Evolutionary conservation across 108 stramenopile genomes (phyloP).

Genomic region (Nitzschia sp.): DNA sequence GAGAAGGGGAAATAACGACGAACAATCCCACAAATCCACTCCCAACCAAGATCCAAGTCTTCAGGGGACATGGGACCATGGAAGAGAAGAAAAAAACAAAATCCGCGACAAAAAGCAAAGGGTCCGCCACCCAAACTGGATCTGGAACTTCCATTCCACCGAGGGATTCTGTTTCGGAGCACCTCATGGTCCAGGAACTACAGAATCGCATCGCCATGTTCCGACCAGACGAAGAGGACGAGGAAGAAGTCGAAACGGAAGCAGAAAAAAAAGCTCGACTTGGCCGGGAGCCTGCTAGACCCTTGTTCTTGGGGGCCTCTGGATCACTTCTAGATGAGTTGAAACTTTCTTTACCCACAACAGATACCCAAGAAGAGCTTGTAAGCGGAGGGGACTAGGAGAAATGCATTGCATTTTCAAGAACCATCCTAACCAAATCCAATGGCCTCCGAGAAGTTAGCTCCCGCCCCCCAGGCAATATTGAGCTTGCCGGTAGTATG

Average conservation of each 20-base stretch:
- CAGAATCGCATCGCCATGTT: constrained; percentile 23
- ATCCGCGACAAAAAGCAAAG: not conserved
- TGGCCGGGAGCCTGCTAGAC: constrained; percentile 5
- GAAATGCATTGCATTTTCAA: no score
- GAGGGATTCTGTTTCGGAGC: constrained; percentile 28
- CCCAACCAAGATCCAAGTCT: constrained; percentile 22
- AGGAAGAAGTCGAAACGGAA: constrained; percentile 1
- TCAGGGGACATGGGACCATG: constrained; percentile 12
- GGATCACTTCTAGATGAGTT: constrained; percentile 28
- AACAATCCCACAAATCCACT: constrained; percentile 3
- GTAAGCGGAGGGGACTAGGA: no score
- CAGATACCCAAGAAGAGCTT: no score
- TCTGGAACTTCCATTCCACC: not conserved
- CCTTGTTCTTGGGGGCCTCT: constrained; percentile 34
- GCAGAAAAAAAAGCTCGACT: not conserved
- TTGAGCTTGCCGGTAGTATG: no score
- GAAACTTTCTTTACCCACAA: constrained; percentile 11
- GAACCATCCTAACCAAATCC: no score
- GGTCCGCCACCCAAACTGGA: no score
- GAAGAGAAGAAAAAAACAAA: not conserved
- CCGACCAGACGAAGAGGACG: constrained; percentile 5
- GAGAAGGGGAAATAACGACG: not conserved
- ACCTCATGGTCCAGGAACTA: constrained; percentile 24
- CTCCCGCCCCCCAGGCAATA: no score
- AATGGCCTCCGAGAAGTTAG: no score